A percentile compares a stretch with the other conserved stretches of the same genome.
These are phyloP conservation scores for Orbilia brochopaga DNA, from an alignment of 2,329 filamentous ascomycete species.

Conservation along the genomic window DNA sequence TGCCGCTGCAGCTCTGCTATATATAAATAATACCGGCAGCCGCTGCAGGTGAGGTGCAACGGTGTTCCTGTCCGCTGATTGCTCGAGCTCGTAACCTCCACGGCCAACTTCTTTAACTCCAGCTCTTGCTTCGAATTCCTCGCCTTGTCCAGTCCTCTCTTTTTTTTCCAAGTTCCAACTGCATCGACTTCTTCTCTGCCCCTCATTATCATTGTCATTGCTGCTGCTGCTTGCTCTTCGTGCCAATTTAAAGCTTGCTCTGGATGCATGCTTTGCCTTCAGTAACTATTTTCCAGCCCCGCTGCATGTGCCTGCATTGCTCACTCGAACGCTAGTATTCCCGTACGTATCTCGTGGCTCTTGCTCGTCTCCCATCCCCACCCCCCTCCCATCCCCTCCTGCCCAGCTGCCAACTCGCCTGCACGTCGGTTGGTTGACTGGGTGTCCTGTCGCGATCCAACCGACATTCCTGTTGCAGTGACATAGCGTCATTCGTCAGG, in stretches of 20 bases:
- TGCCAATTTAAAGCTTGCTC: not conserved
- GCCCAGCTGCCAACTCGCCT: not conserved
- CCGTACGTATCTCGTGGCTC: no score
- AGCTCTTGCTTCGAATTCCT: constrained; percentile 1
- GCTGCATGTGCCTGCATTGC: no score
- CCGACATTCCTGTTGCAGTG: constrained; percentile 43
- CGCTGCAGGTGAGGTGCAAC: not conserved
- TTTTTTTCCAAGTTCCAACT: no score
- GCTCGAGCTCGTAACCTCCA: not conserved
- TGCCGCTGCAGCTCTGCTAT: not conserved
- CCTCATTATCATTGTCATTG: constrained; percentile 7
- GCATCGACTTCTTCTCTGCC: not conserved
- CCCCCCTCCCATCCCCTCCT: not conserved
- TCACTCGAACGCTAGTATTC: no score
- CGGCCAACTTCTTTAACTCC: not conserved
- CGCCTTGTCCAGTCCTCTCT: no score
- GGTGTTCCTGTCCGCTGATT: not conserved
- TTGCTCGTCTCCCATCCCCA: not conserved
- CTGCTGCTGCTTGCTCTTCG: not conserved
- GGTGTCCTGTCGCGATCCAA: constrained; percentile 4
- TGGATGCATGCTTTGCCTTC: not conserved
- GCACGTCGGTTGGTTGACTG: not conserved
- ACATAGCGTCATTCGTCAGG: constrained; percentile 46
- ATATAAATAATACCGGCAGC: constrained; percentile 3
- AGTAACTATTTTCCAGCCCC: not conserved